phyloP scores from a whole-genome alignment of 768 basidiomycete species.

The Leccinellum rugosiceps region DNA sequence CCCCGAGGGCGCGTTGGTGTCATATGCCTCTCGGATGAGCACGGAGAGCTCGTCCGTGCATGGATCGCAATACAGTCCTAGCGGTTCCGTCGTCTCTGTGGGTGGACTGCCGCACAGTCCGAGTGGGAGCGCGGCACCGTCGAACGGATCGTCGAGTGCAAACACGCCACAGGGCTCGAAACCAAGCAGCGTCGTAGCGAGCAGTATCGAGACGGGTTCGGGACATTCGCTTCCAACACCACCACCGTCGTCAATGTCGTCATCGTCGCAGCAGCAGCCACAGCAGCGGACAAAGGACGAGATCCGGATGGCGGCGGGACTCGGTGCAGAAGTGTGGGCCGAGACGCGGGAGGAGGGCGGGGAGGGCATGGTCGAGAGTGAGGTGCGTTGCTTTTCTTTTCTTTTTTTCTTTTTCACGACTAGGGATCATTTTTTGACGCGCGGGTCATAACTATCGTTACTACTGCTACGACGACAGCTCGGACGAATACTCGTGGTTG shows the following conservation, averaged over 20 bases:
- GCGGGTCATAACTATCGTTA: not conserved
- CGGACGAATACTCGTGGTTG: conserved; percentile 67
- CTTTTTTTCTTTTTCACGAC: not conserved
- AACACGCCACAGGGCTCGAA: conserved; percentile 13
- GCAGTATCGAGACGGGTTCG: conserved; percentile 3
- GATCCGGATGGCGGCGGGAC: conserved; percentile 66
- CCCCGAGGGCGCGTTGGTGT: conserved; percentile 71
- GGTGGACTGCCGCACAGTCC: conserved; percentile 3
- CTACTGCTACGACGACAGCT: conserved; percentile 39
- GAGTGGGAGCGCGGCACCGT: conserved; percentile 12
- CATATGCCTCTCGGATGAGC: conserved; percentile 52
- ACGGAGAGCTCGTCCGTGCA: not conserved
- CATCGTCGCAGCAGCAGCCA: not conserved
- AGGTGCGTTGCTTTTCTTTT: conserved; percentile 43
- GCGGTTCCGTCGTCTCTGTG: conserved; percentile 4
- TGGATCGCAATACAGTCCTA: conserved; percentile 2
- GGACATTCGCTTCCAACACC: not conserved
- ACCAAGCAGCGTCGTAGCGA: conserved; percentile 7
- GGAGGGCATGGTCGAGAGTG: conserved; percentile 70
- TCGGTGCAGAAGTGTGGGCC: conserved; percentile 75
- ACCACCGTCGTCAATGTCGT: not conserved
- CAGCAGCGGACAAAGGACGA: conserved; percentile 60
- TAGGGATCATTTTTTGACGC: not conserved
- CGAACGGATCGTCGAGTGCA: conserved; percentile 4
- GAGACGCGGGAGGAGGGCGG: conserved; percentile 53